Evolutionary conservation across 73 alveolate species (phyloP).

Genomic region (Paramecium pentaurelia): DNA sequence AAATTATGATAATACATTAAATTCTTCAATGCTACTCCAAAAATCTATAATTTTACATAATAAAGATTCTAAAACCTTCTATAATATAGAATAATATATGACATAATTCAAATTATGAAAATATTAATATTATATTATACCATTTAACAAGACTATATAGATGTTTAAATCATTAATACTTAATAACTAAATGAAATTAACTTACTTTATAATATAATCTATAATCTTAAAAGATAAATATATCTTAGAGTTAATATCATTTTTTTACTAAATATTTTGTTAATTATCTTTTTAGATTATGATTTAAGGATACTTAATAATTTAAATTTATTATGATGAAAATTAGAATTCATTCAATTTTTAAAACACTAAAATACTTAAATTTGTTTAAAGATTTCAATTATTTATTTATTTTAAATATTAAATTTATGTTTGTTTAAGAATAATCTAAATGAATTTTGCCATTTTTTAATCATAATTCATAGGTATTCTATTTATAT

Average conservation of each 20-base stretch:
- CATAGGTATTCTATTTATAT: background rate
- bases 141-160: background rate
- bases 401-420: background rate
- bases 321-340: background rate
- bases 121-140: background rate
- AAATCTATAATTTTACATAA: background rate
- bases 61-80: background rate
- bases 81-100: no score
- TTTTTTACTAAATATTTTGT: background rate
- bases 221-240: no score
- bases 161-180: background rate
- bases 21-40: background rate
- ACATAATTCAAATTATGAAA: background rate
- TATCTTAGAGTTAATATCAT: background rate
- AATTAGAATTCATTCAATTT: background rate
- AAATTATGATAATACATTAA: background rate
- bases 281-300: background rate
- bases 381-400: background rate
- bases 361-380: background rate
- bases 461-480: background rate
- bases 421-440: background rate
- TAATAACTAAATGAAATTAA: no score
- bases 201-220: background rate
- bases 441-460: background rate
- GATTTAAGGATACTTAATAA: background rate